Evolutionary conservation across 75 land plant genomes (phyloP).

Genomic region (Adiantum capillusveneris): DNA sequence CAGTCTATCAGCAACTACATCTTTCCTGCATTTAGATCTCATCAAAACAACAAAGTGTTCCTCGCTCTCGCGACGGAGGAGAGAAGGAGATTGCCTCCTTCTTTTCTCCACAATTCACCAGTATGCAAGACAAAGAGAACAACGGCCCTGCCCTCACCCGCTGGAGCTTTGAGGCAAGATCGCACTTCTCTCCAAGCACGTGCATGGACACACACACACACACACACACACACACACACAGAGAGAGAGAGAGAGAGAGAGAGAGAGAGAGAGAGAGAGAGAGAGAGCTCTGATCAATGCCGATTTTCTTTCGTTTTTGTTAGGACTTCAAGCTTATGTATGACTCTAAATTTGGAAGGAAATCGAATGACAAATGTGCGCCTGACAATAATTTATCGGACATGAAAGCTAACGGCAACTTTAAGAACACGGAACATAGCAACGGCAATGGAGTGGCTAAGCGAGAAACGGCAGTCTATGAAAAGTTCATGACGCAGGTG

Average conservation of each 20-base stretch:
- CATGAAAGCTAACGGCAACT: conserved; percentile 10
- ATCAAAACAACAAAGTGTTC: no score
- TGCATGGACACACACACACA: neutral
- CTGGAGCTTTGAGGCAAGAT: conserved; percentile 33
- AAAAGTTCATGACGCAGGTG: conserved; percentile 62
- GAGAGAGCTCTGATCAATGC: neutral
- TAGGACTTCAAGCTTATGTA: conserved; percentile 84
- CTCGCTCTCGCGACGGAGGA: no score
- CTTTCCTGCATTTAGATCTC: no score
- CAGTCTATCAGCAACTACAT: no score
- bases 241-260: neutral
- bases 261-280: neutral
- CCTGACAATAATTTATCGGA: conserved; percentile 2
- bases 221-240: neutral
- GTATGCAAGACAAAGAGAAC: conserved; percentile 2
- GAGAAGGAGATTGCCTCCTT: no score
- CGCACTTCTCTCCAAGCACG: neutral
- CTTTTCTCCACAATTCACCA: neutral
- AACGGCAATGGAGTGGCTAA: conserved; percentile 15
- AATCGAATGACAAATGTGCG: conserved; percentile 11
- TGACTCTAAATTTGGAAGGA: conserved; percentile 64
- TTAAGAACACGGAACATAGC: conserved; percentile 13
- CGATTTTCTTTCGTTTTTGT: neutral
- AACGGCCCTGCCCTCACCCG: conserved; percentile 26
- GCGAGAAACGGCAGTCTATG: conserved; percentile 56